phyloP scores from a whole-genome alignment of 108 stramenopile species.

The Skeletonema menzelii region DNA sequence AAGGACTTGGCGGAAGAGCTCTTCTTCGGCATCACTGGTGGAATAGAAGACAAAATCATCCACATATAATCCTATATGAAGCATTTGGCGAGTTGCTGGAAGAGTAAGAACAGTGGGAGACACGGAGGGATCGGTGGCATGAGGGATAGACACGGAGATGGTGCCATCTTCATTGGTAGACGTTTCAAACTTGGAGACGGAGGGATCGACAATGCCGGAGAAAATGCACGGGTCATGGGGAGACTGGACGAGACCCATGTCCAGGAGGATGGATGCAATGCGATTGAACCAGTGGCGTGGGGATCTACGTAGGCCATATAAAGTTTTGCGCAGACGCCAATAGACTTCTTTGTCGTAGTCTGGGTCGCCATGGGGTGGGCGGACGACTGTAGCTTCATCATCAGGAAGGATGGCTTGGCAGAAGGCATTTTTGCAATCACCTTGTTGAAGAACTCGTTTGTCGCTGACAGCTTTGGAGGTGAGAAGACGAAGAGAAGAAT shows the following conservation, averaged over 20 bases:
- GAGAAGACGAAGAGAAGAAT: constrained; percentile 4
- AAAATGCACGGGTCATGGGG: constrained; percentile 34
- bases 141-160: constrained; percentile 7
- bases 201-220: background rate
- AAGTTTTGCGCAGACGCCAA: constrained; percentile 24
- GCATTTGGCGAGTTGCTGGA: background rate
- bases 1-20: background rate
- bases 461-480: background rate
- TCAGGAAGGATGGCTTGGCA: constrained; percentile 17
- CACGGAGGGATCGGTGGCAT: background rate
- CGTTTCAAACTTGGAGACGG: background rate
- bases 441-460: constrained; percentile 22
- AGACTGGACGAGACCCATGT: constrained; percentile 14
- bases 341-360: constrained; percentile 5
- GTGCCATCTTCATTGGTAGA: background rate
- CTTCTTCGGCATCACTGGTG: background rate
- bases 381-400: constrained; percentile 10
- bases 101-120: background rate
- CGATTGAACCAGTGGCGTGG: constrained; percentile 36
- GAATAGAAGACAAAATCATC: constrained; percentile 18
- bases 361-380: constrained; percentile 18
- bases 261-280: background rate
- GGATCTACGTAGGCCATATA: constrained; percentile 15
- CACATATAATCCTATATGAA: constrained; percentile 16
- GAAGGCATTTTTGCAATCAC: constrained; percentile 43